Conservation (phyloP, 148 eudicot genomes). For the Polygonum maritimum region DNA sequence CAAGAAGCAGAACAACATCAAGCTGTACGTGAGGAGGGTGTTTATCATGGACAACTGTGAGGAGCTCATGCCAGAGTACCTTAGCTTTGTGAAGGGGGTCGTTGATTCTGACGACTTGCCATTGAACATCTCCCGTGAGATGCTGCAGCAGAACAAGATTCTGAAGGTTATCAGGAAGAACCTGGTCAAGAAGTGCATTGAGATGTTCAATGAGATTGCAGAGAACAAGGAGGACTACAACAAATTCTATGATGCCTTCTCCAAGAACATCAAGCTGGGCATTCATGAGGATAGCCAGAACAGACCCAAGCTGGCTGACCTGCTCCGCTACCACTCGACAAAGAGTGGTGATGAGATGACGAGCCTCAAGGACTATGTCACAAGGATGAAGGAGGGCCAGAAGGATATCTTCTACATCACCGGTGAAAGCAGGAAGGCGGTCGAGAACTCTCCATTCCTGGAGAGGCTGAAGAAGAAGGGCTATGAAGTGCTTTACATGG, state of each 20-base stretch:
- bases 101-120: constrained; percentile 91
- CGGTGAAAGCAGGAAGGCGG: constrained; percentile 88
- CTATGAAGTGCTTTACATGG: constrained; percentile 79
- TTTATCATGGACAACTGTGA: constrained; percentile 94
- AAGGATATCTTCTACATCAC: constrained; percentile 84
- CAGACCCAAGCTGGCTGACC: constrained; percentile 64
- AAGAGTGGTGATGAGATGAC: constrained; percentile 86
- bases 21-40: constrained; percentile 89
- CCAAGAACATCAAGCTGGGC: constrained; percentile 82
- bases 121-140: constrained; percentile 87
- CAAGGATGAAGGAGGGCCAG: constrained; percentile 90
- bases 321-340: constrained; percentile 72
- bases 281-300: constrained; percentile 88
- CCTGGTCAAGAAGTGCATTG: constrained; percentile 84
- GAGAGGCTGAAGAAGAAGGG: constrained; percentile 83
- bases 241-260: constrained; percentile 84
- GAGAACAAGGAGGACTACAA: constrained; percentile 90
- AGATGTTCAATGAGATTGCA: constrained; percentile 85
- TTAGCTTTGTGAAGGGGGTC: constrained; percentile 84
- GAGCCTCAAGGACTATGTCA: constrained; percentile 78
- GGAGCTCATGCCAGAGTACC: constrained; percentile 88
- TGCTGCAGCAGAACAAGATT: constrained; percentile 89
- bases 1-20: constrained; percentile 85
- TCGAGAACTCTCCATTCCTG: constrained; percentile 85
- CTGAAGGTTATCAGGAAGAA: constrained; percentile 90